These are phyloP conservation scores for Leucosporidium creatinivorum DNA, from an alignment of 768 basidiomycete genomes.

Conservation along the genomic window DNA sequence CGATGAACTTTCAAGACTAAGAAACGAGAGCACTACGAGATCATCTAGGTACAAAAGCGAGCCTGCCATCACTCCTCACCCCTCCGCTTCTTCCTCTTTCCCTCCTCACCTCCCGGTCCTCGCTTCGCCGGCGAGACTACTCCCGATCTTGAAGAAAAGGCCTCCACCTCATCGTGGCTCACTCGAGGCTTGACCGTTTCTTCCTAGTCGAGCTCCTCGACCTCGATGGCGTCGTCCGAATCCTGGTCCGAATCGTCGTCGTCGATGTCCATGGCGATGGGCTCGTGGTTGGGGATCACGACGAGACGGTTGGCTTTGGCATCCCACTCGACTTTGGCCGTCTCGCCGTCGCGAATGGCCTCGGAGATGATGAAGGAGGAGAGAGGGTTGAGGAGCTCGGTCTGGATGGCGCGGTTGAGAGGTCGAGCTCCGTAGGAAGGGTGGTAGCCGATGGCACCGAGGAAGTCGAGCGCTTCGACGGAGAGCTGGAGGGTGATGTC, in stretches of 20 bases:
- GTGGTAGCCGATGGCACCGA: conserved; percentile 69
- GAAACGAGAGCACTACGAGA: neutral
- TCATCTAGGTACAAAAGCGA: neutral
- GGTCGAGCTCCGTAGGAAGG: conserved; percentile 84
- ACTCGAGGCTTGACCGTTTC: conserved; percentile 12
- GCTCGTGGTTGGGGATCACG: conserved; percentile 75
- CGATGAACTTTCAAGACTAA: neutral
- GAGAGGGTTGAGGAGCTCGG: conserved; percentile 83
- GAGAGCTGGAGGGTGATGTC: conserved; percentile 77
- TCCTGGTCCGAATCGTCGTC: conserved; percentile 49
- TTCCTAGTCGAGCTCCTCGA: conserved; percentile 26
- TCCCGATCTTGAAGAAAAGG: neutral
- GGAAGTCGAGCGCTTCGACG: conserved; percentile 57
- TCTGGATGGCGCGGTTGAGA: conserved; percentile 82
- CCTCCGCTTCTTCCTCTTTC: conserved; percentile 5
- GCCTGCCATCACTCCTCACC: neutral
- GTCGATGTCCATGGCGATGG: conserved; percentile 54
- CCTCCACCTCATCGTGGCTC: neutral
- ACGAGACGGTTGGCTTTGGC: conserved; percentile 68
- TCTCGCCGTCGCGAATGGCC: conserved; percentile 72
- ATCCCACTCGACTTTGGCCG: conserved; percentile 65
- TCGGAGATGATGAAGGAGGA: conserved; percentile 77
- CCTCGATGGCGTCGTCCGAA: conserved; percentile 18
- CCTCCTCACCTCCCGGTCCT: neutral
- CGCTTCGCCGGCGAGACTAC: neutral